Conservation (phyloP, 768 basidiomycete species). For the Boletus subparvulus region DNA sequence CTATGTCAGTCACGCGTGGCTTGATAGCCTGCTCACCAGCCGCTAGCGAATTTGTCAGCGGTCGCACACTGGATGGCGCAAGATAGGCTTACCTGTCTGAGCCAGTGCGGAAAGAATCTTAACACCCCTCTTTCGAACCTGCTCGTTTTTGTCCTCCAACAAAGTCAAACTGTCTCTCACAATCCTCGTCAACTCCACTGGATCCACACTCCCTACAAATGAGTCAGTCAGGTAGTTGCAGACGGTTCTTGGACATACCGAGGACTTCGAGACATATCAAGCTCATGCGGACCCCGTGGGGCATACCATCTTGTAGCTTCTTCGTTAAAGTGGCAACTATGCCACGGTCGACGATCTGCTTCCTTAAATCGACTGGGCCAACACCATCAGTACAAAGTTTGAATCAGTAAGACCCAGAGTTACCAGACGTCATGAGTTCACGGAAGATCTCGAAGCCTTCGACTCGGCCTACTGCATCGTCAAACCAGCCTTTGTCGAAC, state of each 20-base stretch:
- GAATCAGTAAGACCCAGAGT: not conserved
- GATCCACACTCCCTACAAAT: not conserved
- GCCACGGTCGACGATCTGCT: not conserved
- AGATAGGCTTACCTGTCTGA: not conserved
- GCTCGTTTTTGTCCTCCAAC: not conserved
- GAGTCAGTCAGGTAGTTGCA: not conserved
- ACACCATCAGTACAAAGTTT: not conserved
- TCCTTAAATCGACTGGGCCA: not conserved
- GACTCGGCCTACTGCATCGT: conserved; percentile 9
- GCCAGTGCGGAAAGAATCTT: conserved; percentile 6
- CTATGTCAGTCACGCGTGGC: not conserved
- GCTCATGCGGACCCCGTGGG: conserved; percentile 1
- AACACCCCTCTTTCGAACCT: not conserved
- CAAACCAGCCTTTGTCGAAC: conserved; percentile 15
- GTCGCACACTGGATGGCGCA: too few relatives aligned
- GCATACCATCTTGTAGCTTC: not conserved
- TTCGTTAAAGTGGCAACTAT: not conserved
- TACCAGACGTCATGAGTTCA: conserved; percentile 3
- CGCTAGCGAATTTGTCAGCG: not conserved
- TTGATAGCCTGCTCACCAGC: conserved; percentile 1
- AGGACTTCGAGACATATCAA: not conserved
- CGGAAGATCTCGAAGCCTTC: conserved; percentile 5
- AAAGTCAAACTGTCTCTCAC: not conserved
- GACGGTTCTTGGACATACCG: not conserved
- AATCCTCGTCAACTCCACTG: not conserved